Base-by-base conservation (phyloP, 2,329 filamentous ascomycete species). In the Grosmannia serpens region DNA sequence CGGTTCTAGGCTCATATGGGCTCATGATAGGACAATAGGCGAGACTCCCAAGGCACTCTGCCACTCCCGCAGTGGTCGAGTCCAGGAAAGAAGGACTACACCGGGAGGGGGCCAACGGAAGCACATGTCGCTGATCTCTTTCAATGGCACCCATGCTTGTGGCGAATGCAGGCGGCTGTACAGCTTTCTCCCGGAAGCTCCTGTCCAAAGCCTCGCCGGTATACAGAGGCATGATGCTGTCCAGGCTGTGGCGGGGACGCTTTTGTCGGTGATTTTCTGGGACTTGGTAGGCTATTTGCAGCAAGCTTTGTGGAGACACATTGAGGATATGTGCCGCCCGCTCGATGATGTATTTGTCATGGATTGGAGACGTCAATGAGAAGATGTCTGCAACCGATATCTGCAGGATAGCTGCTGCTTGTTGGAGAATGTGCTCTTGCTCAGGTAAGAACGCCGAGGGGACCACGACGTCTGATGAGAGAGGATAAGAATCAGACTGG, bases 291-390 rank as follows among this genome's bases (percentile, higher is more conserved):
- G 49, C 58, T 6, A 73, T 63, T 46, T 62, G 65, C 53, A 71
- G 59, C 22, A 73, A 64, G 50, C 65, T 59, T 44, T 64, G 59
- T 35, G 70, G 44, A 20, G 67, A 62, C 17, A 67, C 67, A 55
- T 68, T 63, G 59, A 74, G 67, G 47, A 70, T 65, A 51, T 61
- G 58, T 51, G 71, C 70, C 57, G 71, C 70, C 59, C 69, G 67
- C 52, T 65, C 60, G 35, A 73, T 66, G 62, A 74, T 68, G 44
- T 52, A 64, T 7, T 55, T 15, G 22, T 58, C 58, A 47, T 41
- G 55, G 20, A 64, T 58, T 35, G 58, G 60, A n/a, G 58, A 59
- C 20, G 52, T 52, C 4, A 67, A 59, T 11, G 63, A 62, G 15
- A 65, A 53, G 7, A 67, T 59, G 5, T 59, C 62, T 38, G 58